Conservation (phyloP, 1,284 basidiomycete genomes). For the Cutaneotrichosporon daszewskae region DNA sequence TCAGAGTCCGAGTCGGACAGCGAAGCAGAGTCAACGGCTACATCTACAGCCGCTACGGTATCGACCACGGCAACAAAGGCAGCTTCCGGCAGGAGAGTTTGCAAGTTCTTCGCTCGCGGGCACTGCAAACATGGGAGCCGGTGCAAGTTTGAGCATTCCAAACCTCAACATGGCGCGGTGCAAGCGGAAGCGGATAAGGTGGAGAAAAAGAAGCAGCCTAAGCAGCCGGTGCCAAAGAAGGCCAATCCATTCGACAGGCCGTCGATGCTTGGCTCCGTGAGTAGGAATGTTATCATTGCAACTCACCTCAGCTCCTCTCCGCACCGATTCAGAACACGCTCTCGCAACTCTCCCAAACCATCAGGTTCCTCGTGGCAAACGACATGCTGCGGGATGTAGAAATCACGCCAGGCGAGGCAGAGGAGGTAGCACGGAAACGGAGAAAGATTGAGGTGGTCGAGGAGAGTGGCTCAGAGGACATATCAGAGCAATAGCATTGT, state of each 20-base stretch:
- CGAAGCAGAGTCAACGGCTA: too few relatives aligned
- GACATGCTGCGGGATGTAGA: slow-evolving; percentile 82
- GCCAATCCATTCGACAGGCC: slow-evolving; percentile 65
- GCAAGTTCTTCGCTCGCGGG: slow-evolving; percentile 38
- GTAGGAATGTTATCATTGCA: slow-evolving; percentile 24
- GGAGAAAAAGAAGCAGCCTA: slow-evolving; percentile 26
- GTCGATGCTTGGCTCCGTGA: slow-evolving; percentile 67
- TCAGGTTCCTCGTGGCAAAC: slow-evolving; percentile 87
- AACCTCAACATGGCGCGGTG: too few relatives aligned
- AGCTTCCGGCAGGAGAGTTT: too few relatives aligned
- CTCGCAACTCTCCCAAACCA: slow-evolving; percentile 86
- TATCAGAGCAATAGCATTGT: not conserved
- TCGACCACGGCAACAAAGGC: too few relatives aligned
- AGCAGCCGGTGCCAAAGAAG: slow-evolving; percentile 55
- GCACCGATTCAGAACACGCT: slow-evolving; percentile 86
- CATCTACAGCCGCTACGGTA: too few relatives aligned
- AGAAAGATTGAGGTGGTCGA: slow-evolving; percentile 24
- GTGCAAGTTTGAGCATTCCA: slow-evolving; percentile 34
- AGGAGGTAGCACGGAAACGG: slow-evolving; percentile 51
- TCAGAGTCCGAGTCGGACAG: slow-evolving; percentile 6
- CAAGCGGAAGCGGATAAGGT: too few relatives aligned
- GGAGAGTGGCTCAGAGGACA: not conserved
- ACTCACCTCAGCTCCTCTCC: slow-evolving; percentile 51
- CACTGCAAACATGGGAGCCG: slow-evolving; percentile 32
- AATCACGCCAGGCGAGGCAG: slow-evolving; percentile 68